A percentile compares a stretch with the other conserved stretches of the same genome.
Conservation (phyloP, 768 basidiomycete species). For the Psilocybe cubensis region DNA sequence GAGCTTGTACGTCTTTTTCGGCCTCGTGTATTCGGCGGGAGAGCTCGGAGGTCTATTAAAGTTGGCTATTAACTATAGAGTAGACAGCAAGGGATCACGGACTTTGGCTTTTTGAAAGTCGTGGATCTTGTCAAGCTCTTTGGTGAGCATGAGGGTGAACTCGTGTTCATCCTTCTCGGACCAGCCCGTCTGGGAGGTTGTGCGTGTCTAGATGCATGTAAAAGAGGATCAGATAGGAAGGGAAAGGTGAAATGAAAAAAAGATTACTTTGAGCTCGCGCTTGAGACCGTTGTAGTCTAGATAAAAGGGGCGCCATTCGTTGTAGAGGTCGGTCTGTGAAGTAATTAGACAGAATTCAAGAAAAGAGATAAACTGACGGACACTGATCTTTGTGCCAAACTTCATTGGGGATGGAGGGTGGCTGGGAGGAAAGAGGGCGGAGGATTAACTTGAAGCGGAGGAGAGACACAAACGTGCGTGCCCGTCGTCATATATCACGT, state of each 20-base stretch:
- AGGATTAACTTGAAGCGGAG: neutral
- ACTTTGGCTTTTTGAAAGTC: conserved; percentile 93
- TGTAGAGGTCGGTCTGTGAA: conserved; percentile 77
- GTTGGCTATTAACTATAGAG: neutral
- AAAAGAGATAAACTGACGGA: conserved; percentile 33
- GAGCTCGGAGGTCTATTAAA: conserved; percentile 74
- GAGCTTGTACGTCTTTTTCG: conserved; percentile 77
- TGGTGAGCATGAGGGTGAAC: conserved; percentile 78
- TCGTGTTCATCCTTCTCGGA: conserved; percentile 77
- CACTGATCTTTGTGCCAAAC: conserved; percentile 80
- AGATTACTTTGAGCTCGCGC: conserved; percentile 88
- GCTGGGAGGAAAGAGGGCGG: conserved; percentile 4
- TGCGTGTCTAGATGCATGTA: conserved; percentile 14
- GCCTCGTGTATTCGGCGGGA: conserved; percentile 81
- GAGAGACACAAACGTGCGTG: conserved; percentile 34
- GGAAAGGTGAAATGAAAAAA: conserved; percentile 1
- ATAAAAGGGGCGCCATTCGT: conserved; percentile 91
- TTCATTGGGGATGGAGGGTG: conserved; percentile 55
- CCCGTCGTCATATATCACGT: conserved; percentile 9
- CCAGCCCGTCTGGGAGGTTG: conserved; percentile 51
- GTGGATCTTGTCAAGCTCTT: conserved; percentile 92
- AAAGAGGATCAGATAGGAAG: neutral
- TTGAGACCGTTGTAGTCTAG: conserved; percentile 90
- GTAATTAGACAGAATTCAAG: neutral
- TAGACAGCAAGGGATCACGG: conserved; percentile 10